Base-by-base conservation (phyloP, 345 rosid genomes). In the Clausena lansium region DNA sequence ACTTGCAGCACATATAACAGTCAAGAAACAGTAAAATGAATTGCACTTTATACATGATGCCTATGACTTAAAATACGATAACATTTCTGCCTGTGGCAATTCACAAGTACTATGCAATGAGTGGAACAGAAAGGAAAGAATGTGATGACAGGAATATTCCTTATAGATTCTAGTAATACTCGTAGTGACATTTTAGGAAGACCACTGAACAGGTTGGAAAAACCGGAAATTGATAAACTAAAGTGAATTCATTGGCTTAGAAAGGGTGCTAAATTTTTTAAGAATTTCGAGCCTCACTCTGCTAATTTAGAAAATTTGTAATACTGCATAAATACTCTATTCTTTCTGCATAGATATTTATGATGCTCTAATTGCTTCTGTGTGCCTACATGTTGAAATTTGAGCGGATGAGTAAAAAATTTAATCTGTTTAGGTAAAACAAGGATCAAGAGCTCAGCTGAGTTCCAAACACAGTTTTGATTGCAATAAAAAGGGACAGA, bases 51-150 rank as follows among this genome's bases (percentile, higher is more conserved):
- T 30, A 4, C 39, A 0, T 30, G 25, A 52, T 2, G 25, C 69
- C 27, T 41, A 27, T 17, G 52, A 22, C 17, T 17, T 11, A 27
- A 35, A 39, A 60, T 24, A 15, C 54, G 4, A 8, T 7, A 32
- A n/a, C 47, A 39, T 39, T 39, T 39, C 45, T 39, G 45, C 45
- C 45, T 39, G 25, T 25, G 15, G 27, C 30, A 25, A 25, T 60
- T 60, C 61, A n/a, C 19, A n/a, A 67, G 71, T 67, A 67, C 6
- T n/a, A 68, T n/a, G 71, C 54, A 68, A 5, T 38, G 25, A 67
- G 13, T 32, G 52, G 28, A 67, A 67, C 32, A 60, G 13, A 27
- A 24, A 24, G 64, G 25, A 60, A 25, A 60, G 33, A 60, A 6
- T 60, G 11, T 10, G 11, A 7, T 11, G 19, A 25, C 17, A 60